A percentile compares a stretch with the other conserved stretches of the same genome.
Evolutionary conservation across 306 rosid species (phyloP).

Genomic region (Amphicarpaea edgeworthii): DNA sequence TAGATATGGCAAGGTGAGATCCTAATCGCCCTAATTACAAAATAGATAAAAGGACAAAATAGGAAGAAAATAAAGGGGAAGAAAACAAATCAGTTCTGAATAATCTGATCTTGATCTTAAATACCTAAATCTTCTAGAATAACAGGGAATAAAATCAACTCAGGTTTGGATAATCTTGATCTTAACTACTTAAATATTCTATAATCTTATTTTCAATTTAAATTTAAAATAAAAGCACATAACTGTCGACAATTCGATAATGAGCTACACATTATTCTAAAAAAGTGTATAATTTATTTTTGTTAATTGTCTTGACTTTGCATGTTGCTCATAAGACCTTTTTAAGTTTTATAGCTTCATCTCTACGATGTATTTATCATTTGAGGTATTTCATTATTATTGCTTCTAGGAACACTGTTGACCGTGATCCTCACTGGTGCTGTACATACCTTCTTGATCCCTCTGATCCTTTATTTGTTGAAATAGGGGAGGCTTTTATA

Average conservation of each 20-base stretch:
- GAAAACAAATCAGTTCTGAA: not conserved
- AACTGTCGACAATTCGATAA: not conserved
- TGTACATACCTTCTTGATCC: conserved; percentile 97
- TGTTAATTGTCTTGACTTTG: conserved; percentile 20
- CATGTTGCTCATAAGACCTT: not conserved
- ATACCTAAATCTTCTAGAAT: not conserved
- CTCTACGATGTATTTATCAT: conserved; percentile 34
- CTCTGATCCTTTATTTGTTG: conserved; percentile 90
- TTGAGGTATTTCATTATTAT: conserved; percentile 44
- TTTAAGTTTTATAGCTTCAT: conserved; percentile 23
- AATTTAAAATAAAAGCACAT: not conserved
- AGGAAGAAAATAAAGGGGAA: not conserved
- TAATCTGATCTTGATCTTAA: not conserved
- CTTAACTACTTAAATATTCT: not conserved
- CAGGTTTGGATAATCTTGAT: not conserved
- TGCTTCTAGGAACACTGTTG: conserved; percentile 77
- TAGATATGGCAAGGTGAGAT: not conserved
- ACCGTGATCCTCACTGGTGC: conserved; percentile 82
- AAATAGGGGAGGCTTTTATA: conserved; percentile 86
- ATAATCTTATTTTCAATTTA: not conserved
- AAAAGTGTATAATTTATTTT: not conserved
- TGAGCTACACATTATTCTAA: not conserved
- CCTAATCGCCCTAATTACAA: not conserved
- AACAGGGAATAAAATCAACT: not conserved
- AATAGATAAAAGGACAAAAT: not conserved